These are phyloP conservation scores for Microdochium trichocladiopsis DNA, from an alignment of 2,329 filamentous ascomycete species.

Conservation along the genomic window DNA sequence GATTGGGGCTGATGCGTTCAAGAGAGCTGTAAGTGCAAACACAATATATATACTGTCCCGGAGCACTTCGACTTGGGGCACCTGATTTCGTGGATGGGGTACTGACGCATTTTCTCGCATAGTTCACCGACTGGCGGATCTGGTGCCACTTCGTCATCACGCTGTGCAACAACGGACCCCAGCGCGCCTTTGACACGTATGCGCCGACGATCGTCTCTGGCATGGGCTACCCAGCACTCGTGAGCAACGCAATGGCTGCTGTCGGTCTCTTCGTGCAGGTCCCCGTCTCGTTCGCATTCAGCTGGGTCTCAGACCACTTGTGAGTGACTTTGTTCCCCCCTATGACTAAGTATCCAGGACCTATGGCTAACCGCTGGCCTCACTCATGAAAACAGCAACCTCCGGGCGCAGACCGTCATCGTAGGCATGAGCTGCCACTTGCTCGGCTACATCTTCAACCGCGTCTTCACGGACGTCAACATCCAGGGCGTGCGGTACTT, in stretches of 20 bases:
- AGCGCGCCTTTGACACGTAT: constrained; percentile 42
- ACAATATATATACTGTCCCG: too few relatives aligned
- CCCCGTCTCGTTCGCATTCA: constrained; percentile 42
- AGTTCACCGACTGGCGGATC: constrained; percentile 44
- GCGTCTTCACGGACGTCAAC: constrained; percentile 38
- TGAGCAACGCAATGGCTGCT: constrained; percentile 45
- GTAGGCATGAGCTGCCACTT: constrained; percentile 37
- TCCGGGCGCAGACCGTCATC: constrained; percentile 45
- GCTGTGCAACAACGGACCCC: constrained; percentile 37
- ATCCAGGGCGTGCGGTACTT: constrained; percentile 39
- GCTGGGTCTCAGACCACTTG: constrained; percentile 44
- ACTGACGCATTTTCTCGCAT: too few relatives aligned
- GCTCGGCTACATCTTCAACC: constrained; percentile 46
- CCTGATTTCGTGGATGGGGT: too few relatives aligned
- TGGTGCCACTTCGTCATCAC: constrained; percentile 45
- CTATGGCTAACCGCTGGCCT: too few relatives aligned
- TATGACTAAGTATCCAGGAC: too few relatives aligned
- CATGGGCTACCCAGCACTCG: constrained; percentile 41
- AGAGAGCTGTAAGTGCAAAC: constrained; percentile 31
- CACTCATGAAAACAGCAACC: constrained; percentile 26
- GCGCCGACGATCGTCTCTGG: constrained; percentile 44
- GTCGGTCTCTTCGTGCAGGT: constrained; percentile 47
- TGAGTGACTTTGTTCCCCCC: too few relatives aligned
- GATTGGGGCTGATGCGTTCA: constrained; percentile 36
- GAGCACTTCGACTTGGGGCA: too few relatives aligned